Base-by-base conservation (phyloP, 371 early-diverging fungal genomes). In the Circinella minor region DNA sequence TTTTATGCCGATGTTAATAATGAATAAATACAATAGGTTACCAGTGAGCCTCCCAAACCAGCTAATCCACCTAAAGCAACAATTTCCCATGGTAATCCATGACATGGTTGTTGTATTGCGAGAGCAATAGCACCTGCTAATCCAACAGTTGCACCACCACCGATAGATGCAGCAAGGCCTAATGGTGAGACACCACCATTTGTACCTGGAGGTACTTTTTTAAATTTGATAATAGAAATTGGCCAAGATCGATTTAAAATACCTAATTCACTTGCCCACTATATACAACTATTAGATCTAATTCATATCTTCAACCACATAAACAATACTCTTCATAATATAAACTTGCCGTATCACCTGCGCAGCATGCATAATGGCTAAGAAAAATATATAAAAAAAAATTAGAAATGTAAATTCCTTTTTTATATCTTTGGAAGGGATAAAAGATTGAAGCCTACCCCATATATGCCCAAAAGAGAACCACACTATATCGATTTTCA, bases 181-280 rank as follows among this genome's bases (percentile, higher is more conserved):
- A 92, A 70, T 20, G 80, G 78, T 13, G 90, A 88, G 1, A 93
- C 80, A 5, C 92, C 96, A 17, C 96, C 97, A 77, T 95, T 96
- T 8, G 96, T 96, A 5, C 96, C 97, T 46, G 92, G 92, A 2
- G 97, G 97, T 3, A 96, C 94, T 48, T 77, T 70, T 48, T 77
- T 67, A 27, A 90, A 74, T 0, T 86, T 88, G 7, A 95, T 94
- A 59, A 96, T 93, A 6, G 95, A 81, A 11, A 85, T 76, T 5
- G 97, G 97, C 87, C 87, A 89, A 34, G 79, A 75, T 46, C 81
- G 83, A 70, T 88, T 91, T 36, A 96, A 79, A 20, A 94, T 88
- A 1, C 96, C 96, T 20, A 95, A 80, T 76, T 95, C 96, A 79
- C 92, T 92, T 10, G 95, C 92, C 94, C 93, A 95, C 86, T 89